A percentile compares a stretch with the other conserved stretches of the same genome.
Conservation (phyloP, 345 rosid genomes). For the Viola odorata region DNA sequence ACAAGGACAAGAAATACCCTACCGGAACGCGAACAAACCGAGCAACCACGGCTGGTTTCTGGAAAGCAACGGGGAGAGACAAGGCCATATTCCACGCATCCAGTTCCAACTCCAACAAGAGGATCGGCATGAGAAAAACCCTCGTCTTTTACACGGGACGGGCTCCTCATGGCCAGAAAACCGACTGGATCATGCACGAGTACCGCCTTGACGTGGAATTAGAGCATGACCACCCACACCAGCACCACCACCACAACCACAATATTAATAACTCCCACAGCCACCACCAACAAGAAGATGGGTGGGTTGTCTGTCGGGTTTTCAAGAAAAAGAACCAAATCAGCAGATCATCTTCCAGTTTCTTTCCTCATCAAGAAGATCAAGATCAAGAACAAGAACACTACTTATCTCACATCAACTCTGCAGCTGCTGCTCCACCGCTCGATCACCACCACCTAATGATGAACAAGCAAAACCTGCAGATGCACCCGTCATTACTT, state of each 20-base stretch:
- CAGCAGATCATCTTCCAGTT: slow-evolving; percentile 32
- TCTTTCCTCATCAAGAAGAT: slow-evolving; percentile 39
- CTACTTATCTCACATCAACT: slow-evolving; percentile 20
- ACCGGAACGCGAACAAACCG: slow-evolving; percentile 95
- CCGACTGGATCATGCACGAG: slow-evolving; percentile 99
- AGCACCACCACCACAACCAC: too few relatives aligned
- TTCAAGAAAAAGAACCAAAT: slow-evolving; percentile 67
- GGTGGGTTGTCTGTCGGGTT: slow-evolving; percentile 65
- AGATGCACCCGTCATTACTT: too few relatives aligned
- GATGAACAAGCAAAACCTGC: slow-evolving; percentile 21
- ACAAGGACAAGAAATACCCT: slow-evolving; percentile 98
- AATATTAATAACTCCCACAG: too few relatives aligned
- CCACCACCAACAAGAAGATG: slow-evolving; percentile 47
- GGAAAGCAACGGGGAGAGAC: slow-evolving; percentile 99
- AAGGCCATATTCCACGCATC: slow-evolving; percentile 61
- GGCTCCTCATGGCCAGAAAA: slow-evolving; percentile 97
- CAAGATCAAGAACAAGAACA: slow-evolving; percentile 28
- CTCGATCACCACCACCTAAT: background rate
- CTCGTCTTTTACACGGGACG: slow-evolving; percentile 97
- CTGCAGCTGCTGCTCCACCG: slow-evolving; percentile 12
- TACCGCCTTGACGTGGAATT: slow-evolving; percentile 77
- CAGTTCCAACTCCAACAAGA: slow-evolving; percentile 39
- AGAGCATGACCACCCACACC: too few relatives aligned
- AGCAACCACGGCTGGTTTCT: slow-evolving; percentile 93
- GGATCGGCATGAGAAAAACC: slow-evolving; percentile 96